Percentiles rank a stretch among this genome's conserved stretches.
Conservation (phyloP, 2,329 filamentous ascomycete genomes). For the Verticillium nonalfalfae region DNA sequence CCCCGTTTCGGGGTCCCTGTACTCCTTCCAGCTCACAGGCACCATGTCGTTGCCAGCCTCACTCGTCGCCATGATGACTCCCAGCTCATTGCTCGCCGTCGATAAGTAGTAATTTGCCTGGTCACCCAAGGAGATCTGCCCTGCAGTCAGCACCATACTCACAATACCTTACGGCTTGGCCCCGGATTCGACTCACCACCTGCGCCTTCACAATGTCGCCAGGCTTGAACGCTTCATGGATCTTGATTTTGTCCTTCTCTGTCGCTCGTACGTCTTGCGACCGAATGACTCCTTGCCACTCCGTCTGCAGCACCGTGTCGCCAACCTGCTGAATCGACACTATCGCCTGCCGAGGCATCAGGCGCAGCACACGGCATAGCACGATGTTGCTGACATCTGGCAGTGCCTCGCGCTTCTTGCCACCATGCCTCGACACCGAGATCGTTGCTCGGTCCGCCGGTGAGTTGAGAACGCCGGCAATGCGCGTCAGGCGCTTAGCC, state of each 20-base stretch:
- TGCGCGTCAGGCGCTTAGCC: conserved; percentile 54
- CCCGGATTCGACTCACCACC: conserved; percentile 53
- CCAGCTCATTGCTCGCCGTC: conserved; percentile 84
- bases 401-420: conserved; percentile 61
- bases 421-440: conserved; percentile 43
- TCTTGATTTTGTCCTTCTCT: conserved; percentile 90
- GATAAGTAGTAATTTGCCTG: conserved; percentile 94
- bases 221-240: conserved; percentile 85
- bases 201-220: conserved; percentile 85
- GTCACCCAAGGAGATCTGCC: conserved; percentile 79
- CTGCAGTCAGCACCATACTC: conserved; percentile 6
- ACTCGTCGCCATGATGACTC: conserved; percentile 88
- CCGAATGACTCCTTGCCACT: conserved; percentile 80
- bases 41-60: conserved; percentile 87
- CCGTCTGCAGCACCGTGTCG: conserved; percentile 63
- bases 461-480: conserved; percentile 35
- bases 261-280: conserved; percentile 90
- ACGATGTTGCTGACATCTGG: conserved; percentile 77
- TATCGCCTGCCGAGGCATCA: conserved; percentile 78
- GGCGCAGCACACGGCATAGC: conserved; percentile 77
- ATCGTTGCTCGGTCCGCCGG: conserved; percentile 42
- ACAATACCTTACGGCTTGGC: not conserved
- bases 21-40: conserved; percentile 93
- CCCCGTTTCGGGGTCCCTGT: conserved; percentile 76
- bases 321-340: conserved; percentile 82